Percentiles rank a stretch among this genome's conserved stretches.
phyloP scores from a whole-genome alignment of 2,329 filamentous ascomycete genomes.

The Penicillium brevicompactum region DNA sequence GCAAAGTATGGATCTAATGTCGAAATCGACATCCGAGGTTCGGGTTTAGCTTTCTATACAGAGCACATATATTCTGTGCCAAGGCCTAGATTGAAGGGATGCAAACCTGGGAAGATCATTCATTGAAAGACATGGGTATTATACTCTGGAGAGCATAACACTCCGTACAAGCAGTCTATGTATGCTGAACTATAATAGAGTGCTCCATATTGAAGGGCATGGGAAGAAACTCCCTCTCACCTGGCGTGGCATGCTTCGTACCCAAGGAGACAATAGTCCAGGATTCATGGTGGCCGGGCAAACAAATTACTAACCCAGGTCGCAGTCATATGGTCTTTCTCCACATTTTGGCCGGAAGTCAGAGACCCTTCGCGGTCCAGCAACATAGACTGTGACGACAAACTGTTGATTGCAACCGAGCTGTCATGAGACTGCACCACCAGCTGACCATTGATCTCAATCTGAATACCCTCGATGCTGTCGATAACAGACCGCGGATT shows the following conservation, averaged over 20 bases:
- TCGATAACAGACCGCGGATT: constrained; percentile 1
- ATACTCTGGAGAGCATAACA: too few relatives aligned
- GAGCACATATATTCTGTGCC: too few relatives aligned
- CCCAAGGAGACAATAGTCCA: not conserved
- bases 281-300: not conserved
- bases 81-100: too few relatives aligned
- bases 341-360: not conserved
- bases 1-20: too few relatives aligned
- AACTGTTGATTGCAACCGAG: constrained; percentile 9
- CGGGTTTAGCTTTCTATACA: too few relatives aligned
- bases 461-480: constrained; percentile 23
- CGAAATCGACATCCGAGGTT: too few relatives aligned
- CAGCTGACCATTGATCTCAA: constrained; percentile 26
- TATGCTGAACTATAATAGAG: not conserved
- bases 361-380: constrained; percentile 27
- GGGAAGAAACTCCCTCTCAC: not conserved
- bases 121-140: too few relatives aligned
- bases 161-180: not conserved
- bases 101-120: too few relatives aligned
- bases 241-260: not conserved
- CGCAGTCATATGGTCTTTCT: constrained; percentile 1
- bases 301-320: constrained; percentile 10
- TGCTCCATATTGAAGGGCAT: too few relatives aligned
- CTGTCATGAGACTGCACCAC: constrained; percentile 5
- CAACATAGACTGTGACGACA: constrained; percentile 39